Evolutionary conservation across 2,329 filamentous ascomycete species (phyloP).

Genomic region (Ophiostoma quercus): DNA sequence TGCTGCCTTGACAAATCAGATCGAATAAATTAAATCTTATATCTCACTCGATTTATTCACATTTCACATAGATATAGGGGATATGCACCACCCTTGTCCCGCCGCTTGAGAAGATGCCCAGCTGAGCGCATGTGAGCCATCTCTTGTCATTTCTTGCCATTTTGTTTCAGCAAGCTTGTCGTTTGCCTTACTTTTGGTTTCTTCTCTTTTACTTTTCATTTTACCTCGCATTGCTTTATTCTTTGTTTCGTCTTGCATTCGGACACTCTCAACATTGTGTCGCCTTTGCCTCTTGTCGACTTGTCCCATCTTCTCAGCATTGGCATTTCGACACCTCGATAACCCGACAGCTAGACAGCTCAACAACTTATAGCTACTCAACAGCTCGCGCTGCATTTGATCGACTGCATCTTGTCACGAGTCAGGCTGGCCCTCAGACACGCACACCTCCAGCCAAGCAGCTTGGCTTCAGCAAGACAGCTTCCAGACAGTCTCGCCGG

Average conservation of each 20-base stretch:
- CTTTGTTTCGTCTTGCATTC: background rate
- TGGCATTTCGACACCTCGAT: background rate
- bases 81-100: background rate
- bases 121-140: conserved; percentile 5
- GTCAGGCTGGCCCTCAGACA: background rate
- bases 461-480: background rate
- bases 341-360: background rate
- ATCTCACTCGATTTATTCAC: conserved; percentile 1
- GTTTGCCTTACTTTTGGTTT: background rate
- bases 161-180: background rate
- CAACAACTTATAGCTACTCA: background rate
- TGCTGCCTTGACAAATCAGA: conserved; percentile 22
- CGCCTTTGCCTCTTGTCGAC: background rate
- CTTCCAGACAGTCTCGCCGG: background rate
- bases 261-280: background rate
- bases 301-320: background rate
- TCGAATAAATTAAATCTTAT: conserved; percentile 14
- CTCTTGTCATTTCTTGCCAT: background rate
- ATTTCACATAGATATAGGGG: background rate
- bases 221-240: background rate
- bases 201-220: background rate
- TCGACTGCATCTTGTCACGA: background rate
- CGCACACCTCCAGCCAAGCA: background rate
- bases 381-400: background rate
- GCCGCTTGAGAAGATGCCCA: background rate